Evolutionary conservation across 2,329 filamentous ascomycete genomes (phyloP), one percentile per base, ranked within the genome.

Genomic region (Leptographium procerum): DNA sequence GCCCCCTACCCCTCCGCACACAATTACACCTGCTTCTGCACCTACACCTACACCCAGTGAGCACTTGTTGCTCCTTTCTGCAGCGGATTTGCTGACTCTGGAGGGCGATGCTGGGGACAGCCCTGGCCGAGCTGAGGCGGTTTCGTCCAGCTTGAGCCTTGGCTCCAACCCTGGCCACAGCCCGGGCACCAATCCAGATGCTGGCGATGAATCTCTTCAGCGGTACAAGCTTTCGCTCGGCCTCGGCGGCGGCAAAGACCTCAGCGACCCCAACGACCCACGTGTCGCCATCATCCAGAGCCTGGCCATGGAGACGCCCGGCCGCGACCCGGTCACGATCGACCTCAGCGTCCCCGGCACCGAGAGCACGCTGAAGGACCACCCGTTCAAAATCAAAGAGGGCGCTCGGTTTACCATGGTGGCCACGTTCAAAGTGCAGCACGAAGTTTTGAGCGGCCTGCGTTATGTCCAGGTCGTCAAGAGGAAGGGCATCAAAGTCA

Each of bases 361-460:
- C 62, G 81, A 96, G 68, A 78, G 82, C 4, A 82, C 80, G 16
- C 86, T 99, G 64, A 95, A 95, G 78, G 81, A 89, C 69, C 87
- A 94, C 71, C 94, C 94, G 16, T 99, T 99, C 79, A 92, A 83
- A 70, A 96, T 99, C 78, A 99, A 97, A 81, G 94, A 97, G 74
- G 91, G 90, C 58, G 84, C 87, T 66, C 87, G 84, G 66, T 99
- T 97, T 78, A 89, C 88, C 74, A 97, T 97, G 89, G 91, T 88
- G 71, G 91, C 88, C 60, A 83, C 84, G 62, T 99, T 97, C 81
- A 88, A 91, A 76, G 94, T 99, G 52, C 91, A 99, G 79, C 91
- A 96, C 72, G 88, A 97, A 74, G 92, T 99, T 65, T 82, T 97
- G 58, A 94, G 89, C 66, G 94, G 94, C 52, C 76, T 99, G 70